Percentiles rank a stretch among this genome's conserved stretches.
Evolutionary conservation across 805 yeast genomes (phyloP).

Genomic region (Wickerhamomyces queroliae): DNA sequence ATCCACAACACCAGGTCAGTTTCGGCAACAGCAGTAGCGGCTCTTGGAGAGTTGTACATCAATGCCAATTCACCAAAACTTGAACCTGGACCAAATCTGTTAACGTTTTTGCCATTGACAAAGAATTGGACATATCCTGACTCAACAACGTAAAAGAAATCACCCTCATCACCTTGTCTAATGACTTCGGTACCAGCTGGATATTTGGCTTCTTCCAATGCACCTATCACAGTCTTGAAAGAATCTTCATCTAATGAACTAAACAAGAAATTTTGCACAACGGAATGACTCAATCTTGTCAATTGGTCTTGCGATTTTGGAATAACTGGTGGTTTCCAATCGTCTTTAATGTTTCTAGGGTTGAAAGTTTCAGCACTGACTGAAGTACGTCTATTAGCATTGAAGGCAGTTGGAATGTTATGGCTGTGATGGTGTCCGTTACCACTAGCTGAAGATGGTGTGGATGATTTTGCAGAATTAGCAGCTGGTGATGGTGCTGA

Average conservation of each 20-base stretch:
- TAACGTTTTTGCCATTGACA: slow-evolving; percentile 61
- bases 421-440: slow-evolving; percentile 9
- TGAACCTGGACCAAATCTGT: slow-evolving; percentile 77
- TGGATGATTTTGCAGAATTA: background rate
- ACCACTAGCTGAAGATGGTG: slow-evolving; percentile 4
- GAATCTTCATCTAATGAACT: slow-evolving; percentile 76
- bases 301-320: slow-evolving; percentile 56
- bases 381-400: slow-evolving; percentile 80
- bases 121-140: slow-evolving; percentile 76
- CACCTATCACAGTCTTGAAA: slow-evolving; percentile 69
- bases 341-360: slow-evolving; percentile 59
- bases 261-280: slow-evolving; percentile 80
- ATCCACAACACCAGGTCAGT: slow-evolving; percentile 83
- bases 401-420: slow-evolving; percentile 54
- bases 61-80: slow-evolving; percentile 95
- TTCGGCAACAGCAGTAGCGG: slow-evolving; percentile 82
- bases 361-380: slow-evolving; percentile 86
- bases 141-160: slow-evolving; percentile 84
- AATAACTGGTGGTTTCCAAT: slow-evolving; percentile 70
- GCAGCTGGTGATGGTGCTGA: background rate
- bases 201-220: slow-evolving; percentile 71
- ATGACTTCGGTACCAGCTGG: slow-evolving; percentile 61
- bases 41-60: slow-evolving; percentile 97
- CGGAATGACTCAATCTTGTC: slow-evolving; percentile 59
- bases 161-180: slow-evolving; percentile 92